phyloP scores from a whole-genome alignment of 176 grass and related monocot species.

The Musa acuminata region DNA sequence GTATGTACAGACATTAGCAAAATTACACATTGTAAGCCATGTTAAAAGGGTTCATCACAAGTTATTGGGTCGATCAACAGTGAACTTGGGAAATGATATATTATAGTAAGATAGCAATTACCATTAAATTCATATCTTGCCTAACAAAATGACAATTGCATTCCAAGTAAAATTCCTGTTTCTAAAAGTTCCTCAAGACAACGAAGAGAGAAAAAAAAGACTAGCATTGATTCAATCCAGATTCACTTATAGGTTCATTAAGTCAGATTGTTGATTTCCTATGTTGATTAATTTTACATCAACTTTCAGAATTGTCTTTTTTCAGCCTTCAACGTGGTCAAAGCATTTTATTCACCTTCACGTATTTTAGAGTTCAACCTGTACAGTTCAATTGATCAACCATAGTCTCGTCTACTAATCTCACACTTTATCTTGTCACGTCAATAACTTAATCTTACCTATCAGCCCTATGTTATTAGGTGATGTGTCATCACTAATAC shows the following conservation, averaged over 20 bases:
- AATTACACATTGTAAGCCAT: too few relatives aligned
- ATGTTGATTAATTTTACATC: background rate
- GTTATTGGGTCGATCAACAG: too few relatives aligned
- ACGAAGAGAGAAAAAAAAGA: background rate
- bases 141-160: background rate
- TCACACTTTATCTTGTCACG: too few relatives aligned
- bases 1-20: too few relatives aligned
- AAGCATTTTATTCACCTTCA: background rate
- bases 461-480: too few relatives aligned
- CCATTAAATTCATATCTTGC: constrained; percentile 2
- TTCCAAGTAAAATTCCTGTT: background rate
- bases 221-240: background rate
- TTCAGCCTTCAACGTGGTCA: background rate
- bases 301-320: background rate
- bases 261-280: background rate
- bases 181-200: background rate
- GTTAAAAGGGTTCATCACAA: too few relatives aligned
- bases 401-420: too few relatives aligned
- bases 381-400: too few relatives aligned
- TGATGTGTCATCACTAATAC: too few relatives aligned
- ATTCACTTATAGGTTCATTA: background rate
- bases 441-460: too few relatives aligned
- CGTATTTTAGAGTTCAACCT: background rate
- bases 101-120: background rate
- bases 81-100: too few relatives aligned